A percentile compares a stretch with the other conserved stretches of the same genome.
These are phyloP conservation scores for Rhynchosporium secalis DNA, from an alignment of 2,329 filamentous ascomycete genomes.

Conservation along the genomic window DNA sequence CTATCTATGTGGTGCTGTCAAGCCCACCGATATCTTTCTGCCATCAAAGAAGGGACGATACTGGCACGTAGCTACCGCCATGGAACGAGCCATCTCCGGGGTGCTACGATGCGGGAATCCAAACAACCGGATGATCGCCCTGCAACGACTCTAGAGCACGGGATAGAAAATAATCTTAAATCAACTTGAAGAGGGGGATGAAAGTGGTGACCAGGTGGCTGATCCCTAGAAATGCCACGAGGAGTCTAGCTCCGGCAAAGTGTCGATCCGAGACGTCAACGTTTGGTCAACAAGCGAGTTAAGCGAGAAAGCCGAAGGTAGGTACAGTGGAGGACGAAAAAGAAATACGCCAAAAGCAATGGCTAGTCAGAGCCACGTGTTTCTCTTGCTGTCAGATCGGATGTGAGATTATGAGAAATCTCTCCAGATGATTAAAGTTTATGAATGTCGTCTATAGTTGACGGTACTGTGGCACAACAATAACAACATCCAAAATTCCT, in stretches of 20 bases:
- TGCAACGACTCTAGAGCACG: neutral
- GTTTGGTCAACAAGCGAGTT: neutral
- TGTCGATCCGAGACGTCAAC: neutral
- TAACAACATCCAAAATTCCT: neutral
- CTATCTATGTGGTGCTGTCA: neutral
- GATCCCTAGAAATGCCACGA: neutral
- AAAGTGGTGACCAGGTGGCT: neutral
- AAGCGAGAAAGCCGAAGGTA: neutral
- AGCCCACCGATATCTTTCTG: neutral
- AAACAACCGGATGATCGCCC: conserved; percentile 3
- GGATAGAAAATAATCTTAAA: conserved; percentile 6
- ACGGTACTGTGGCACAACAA: no score
- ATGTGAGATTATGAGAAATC: neutral
- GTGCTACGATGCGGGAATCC: neutral
- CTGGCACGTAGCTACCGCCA: neutral
- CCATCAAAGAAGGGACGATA: neutral
- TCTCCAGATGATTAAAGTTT: neutral
- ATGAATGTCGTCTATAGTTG: neutral
- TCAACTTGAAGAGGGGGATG: neutral
- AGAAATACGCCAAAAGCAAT: neutral
- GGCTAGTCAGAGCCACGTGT: neutral
- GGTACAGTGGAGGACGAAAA: neutral
- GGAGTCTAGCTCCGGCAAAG: conserved; percentile 3
- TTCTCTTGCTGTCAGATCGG: no score
- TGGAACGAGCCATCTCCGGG: conserved; percentile 3